Percentiles rank a stretch among this genome's conserved stretches.
Conservation (phyloP, 352 stramenopile genomes). For the Globisporangium apiculatum region DNA sequence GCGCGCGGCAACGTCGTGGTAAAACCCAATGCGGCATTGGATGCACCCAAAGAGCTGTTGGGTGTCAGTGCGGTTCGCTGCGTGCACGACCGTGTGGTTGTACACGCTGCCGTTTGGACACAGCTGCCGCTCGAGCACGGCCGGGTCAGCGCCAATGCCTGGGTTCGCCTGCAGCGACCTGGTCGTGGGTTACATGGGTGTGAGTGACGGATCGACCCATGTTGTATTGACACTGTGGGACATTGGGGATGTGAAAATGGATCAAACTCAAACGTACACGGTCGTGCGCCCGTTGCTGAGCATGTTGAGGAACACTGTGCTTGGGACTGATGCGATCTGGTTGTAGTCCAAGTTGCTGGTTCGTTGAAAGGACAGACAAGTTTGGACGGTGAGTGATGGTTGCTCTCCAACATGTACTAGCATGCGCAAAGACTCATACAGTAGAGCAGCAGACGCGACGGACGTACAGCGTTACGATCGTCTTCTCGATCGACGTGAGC, state of each 20-base stretch:
- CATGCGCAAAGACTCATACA: neutral
- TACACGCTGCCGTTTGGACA: constrained; percentile 57
- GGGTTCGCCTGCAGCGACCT: constrained; percentile 49
- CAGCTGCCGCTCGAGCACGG: constrained; percentile 25
- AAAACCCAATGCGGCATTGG: constrained; percentile 50
- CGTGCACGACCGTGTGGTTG: constrained; percentile 15
- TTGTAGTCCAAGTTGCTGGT: constrained; percentile 54
- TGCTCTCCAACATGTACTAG: neutral
- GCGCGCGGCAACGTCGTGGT: constrained; percentile 39
- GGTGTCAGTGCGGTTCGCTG: constrained; percentile 11
- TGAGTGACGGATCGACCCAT: neutral
- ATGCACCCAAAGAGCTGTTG: constrained; percentile 42
- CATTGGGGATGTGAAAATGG: too few species aligned
- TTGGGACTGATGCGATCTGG: constrained; percentile 46
- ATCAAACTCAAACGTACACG: constrained; percentile 23
- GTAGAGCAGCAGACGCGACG: neutral
- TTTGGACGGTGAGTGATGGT: too few species aligned
- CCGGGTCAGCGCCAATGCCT: constrained; percentile 29
- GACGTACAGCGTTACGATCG: constrained; percentile 41
- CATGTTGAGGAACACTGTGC: constrained; percentile 40
- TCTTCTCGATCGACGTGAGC: constrained; percentile 38
- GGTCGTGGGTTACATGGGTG: neutral
- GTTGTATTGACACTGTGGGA: too few species aligned
- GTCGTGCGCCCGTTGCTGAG: constrained; percentile 34
- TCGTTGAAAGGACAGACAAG: constrained; percentile 1